Evolutionary conservation across 345 rosid species (phyloP).

Genomic region (Pistacia vera): DNA sequence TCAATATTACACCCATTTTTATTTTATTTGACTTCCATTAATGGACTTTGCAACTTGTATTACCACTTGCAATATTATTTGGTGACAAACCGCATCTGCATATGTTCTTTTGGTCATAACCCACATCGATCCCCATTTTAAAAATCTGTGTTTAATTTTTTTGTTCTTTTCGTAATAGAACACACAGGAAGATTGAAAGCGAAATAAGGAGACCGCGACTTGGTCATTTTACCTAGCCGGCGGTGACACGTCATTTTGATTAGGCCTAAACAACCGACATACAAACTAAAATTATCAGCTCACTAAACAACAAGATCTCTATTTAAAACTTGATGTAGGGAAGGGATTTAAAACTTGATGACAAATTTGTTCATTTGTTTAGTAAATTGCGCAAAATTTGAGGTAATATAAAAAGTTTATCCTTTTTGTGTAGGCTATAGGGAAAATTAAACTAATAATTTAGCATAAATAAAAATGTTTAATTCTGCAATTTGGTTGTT

Average conservation of each 20-base stretch:
- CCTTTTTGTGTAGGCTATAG: background rate
- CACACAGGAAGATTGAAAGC: background rate
- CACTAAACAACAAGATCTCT: conserved; percentile 7
- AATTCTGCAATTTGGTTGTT: conserved; percentile 10
- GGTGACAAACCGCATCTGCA: conserved; percentile 16
- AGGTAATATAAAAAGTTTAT: conserved; percentile 1
- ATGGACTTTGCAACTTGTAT: conserved; percentile 20
- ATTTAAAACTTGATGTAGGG: background rate
- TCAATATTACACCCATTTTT: conserved; percentile 10
- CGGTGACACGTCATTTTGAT: conserved; percentile 12
- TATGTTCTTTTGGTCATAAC: conserved; percentile 13
- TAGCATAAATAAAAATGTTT: background rate
- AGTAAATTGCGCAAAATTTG: background rate
- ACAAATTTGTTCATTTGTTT: conserved; percentile 11
- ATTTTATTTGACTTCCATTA: conserved; percentile 17
- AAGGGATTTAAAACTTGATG: conserved; percentile 5
- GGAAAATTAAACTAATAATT: background rate
- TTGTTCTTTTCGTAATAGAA: background rate
- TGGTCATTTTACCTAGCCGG: conserved; percentile 20
- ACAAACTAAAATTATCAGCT: background rate
- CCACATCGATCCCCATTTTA: conserved; percentile 1
- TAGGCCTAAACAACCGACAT: conserved; percentile 11
- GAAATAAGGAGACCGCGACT: background rate
- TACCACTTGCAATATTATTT: conserved; percentile 18
- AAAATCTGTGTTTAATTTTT: background rate